phyloP scores from a whole-genome alignment of 371 early-diverging fungal genomes.

The Lichtheimia corymbifera region DNA sequence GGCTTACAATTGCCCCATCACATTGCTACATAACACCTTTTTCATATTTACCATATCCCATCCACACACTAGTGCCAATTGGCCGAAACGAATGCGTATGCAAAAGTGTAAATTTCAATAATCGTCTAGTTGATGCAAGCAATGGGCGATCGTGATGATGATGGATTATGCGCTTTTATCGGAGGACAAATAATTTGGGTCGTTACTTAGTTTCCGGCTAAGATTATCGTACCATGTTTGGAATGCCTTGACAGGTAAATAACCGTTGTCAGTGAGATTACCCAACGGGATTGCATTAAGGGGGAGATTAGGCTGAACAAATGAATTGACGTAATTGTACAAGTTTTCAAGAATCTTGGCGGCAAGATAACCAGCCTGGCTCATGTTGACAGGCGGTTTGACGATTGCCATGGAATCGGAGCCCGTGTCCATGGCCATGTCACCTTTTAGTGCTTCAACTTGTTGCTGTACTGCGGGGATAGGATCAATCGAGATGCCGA shows the following conservation, averaged over 20 bases:
- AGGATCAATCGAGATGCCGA: slow-evolving; percentile 93
- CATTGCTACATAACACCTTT: too few relatives aligned
- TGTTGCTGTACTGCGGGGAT: slow-evolving; percentile 66
- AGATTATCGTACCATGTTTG: slow-evolving; percentile 86
- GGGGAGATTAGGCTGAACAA: slow-evolving; percentile 65
- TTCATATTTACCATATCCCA: too few relatives aligned
- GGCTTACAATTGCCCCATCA: too few relatives aligned
- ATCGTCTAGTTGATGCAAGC: background rate
- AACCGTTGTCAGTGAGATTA: slow-evolving; percentile 46
- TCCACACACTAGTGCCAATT: background rate
- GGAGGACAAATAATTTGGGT: slow-evolving; percentile 47
- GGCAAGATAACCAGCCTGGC: slow-evolving; percentile 40
- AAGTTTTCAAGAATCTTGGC: slow-evolving; percentile 64
- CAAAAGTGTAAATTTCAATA: background rate
- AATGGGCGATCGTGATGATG: background rate
- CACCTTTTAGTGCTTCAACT: slow-evolving; percentile 25
- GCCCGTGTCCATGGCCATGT: slow-evolving; percentile 12
- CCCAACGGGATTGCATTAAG: slow-evolving; percentile 56
- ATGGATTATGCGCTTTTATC: slow-evolving; percentile 13
- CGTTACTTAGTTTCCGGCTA: slow-evolving; percentile 57
- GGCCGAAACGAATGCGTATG: slow-evolving; percentile 18
- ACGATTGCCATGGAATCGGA: slow-evolving; percentile 15
- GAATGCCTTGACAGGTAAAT: slow-evolving; percentile 73
- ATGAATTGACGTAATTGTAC: slow-evolving; percentile 81
- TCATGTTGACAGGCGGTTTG: slow-evolving; percentile 29